Evolutionary conservation across 2,329 filamentous ascomycete species (phyloP).

Genomic region (Apiospora pterosperma): DNA sequence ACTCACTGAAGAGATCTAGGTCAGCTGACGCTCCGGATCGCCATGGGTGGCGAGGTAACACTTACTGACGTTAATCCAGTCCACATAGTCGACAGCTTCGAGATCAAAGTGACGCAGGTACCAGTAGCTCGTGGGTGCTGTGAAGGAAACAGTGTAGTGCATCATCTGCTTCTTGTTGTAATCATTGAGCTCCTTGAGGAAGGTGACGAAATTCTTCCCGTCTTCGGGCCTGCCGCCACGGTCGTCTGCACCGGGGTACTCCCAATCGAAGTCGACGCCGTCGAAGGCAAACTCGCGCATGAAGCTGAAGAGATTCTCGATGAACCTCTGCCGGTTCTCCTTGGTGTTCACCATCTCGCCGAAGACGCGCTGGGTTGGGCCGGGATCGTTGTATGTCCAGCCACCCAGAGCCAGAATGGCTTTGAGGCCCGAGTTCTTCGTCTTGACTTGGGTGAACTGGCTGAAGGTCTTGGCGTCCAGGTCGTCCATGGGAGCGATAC

Average conservation of each 20-base stretch:
- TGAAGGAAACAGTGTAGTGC: constrained; percentile 14
- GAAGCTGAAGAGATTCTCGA: constrained; percentile 17
- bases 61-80: constrained; percentile 34
- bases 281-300: constrained; percentile 20
- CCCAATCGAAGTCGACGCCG: constrained; percentile 24
- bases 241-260: constrained; percentile 22
- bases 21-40: neutral
- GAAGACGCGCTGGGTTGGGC: constrained; percentile 22
- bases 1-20: constrained; percentile 22
- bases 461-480: constrained; percentile 10
- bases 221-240: constrained; percentile 18
- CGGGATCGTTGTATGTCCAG: constrained; percentile 35
- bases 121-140: constrained; percentile 17
- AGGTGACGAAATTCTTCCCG: constrained; percentile 14
- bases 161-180: constrained; percentile 1
- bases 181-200: constrained; percentile 40
- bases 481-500: constrained; percentile 25
- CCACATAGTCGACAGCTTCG: constrained; percentile 18
- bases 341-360: constrained; percentile 15
- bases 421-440: constrained; percentile 21
- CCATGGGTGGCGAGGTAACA: neutral
- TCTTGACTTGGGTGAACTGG: constrained; percentile 29
- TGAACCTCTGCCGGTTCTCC: constrained; percentile 16
- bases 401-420: constrained; percentile 36
- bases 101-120: constrained; percentile 27